phyloP scores from a whole-genome alignment of 805 yeast species.

The Metschnikowia picachoensis region DNA sequence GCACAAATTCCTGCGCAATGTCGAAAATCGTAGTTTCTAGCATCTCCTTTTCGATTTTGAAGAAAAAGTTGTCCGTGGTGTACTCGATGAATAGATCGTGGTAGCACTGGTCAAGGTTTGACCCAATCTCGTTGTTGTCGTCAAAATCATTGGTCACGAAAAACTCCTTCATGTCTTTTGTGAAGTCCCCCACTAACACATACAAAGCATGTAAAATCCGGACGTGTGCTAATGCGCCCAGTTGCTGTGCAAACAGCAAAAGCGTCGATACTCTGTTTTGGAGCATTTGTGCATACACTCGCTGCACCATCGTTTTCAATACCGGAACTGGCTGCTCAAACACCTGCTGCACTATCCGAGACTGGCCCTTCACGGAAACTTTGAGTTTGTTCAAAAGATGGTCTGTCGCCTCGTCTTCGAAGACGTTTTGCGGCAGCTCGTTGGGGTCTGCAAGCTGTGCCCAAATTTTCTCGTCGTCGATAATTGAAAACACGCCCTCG shows the following conservation, averaged over 20 bases:
- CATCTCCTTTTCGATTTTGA: conserved; percentile 65
- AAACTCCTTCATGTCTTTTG: conserved; percentile 61
- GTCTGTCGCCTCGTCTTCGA: conserved; percentile 51
- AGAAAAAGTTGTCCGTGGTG: conserved; percentile 62
- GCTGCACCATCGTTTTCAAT: conserved; percentile 62
- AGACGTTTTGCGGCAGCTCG: conserved; percentile 32
- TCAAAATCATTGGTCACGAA: conserved; percentile 47
- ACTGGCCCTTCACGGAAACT: conserved; percentile 63
- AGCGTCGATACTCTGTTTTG: conserved; percentile 54
- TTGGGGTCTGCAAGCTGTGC: conserved; percentile 56
- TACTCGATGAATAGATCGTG: conserved; percentile 73
- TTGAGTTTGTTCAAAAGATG: conserved; percentile 49
- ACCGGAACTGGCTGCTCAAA: conserved; percentile 71
- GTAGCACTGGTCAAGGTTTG: conserved; percentile 64
- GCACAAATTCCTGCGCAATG: conserved; percentile 43
- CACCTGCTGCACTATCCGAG: conserved; percentile 67
- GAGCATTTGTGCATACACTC: conserved; percentile 72
- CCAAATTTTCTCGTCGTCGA: conserved; percentile 54
- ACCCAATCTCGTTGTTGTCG: conserved; percentile 41
- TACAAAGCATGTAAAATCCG: conserved; percentile 70
- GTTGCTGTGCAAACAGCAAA: conserved; percentile 58
- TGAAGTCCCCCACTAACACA: conserved; percentile 53
- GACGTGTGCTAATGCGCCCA: conserved; percentile 67
- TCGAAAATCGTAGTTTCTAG: conserved; percentile 51
- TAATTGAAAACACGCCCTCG: conserved; percentile 30